phyloP scores from a whole-genome alignment of 2,329 filamentous ascomycete genomes.

The Chalaropsis thielavioides region DNA sequence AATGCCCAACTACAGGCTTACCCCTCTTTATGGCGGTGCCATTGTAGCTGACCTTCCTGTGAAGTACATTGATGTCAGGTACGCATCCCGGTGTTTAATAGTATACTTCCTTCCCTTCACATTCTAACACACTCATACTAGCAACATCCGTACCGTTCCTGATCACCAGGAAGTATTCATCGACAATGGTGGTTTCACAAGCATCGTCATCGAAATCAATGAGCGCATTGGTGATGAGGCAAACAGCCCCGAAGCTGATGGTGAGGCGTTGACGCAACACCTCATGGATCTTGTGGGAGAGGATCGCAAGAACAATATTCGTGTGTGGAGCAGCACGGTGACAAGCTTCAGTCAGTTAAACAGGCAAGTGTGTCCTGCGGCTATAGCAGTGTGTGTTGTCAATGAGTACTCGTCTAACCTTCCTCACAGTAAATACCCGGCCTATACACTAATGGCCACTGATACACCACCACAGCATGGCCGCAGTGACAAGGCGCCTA shows the following conservation, averaged over 20 bases:
- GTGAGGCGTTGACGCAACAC: slow-evolving; percentile 54
- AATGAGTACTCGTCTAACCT: neutral
- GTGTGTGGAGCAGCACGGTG: slow-evolving; percentile 51
- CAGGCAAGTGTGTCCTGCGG: slow-evolving; percentile 26
- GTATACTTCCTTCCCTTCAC: neutral
- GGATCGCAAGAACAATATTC: slow-evolving; percentile 46
- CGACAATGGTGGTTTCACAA: slow-evolving; percentile 68
- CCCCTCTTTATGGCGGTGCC: slow-evolving; percentile 57
- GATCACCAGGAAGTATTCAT: slow-evolving; percentile 90
- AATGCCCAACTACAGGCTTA: slow-evolving; percentile 42
- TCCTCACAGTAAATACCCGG: slow-evolving; percentile 31
- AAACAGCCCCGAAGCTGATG: slow-evolving; percentile 45
- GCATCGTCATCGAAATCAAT: slow-evolving; percentile 79
- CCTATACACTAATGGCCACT: slow-evolving; percentile 56
- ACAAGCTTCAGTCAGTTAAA: slow-evolving; percentile 43
- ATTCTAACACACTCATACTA: slow-evolving; percentile 23
- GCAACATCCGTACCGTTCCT: slow-evolving; percentile 59
- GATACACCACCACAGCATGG: slow-evolving; percentile 31
- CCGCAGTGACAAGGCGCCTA: slow-evolving; percentile 30
- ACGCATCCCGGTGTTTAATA: slow-evolving; percentile 20
- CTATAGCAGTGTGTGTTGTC: neutral
- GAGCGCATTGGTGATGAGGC: slow-evolving; percentile 54
- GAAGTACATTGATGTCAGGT: slow-evolving; percentile 62
- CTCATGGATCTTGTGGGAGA: slow-evolving; percentile 51
- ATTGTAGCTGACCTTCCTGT: slow-evolving; percentile 53